Conservation (phyloP, 768 basidiomycete species). For the Amanita phalloides region DNA sequence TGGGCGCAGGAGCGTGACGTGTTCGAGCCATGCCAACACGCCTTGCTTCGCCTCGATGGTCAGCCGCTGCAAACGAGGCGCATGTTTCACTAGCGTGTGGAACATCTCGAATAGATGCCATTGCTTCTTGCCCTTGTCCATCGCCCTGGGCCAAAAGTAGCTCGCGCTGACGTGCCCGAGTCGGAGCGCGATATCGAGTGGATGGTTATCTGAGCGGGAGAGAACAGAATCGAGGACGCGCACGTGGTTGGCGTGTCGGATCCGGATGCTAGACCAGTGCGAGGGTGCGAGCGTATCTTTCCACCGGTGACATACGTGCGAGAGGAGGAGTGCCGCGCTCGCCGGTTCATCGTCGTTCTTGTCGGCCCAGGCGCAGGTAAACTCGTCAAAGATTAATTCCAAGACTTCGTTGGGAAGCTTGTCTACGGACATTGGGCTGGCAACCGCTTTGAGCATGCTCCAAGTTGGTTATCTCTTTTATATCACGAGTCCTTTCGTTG, state of each 20-base stretch:
- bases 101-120: neutral
- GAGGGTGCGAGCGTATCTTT: neutral
- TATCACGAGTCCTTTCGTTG: neutral
- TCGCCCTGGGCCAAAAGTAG: neutral
- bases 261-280: conserved; percentile 2
- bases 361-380: neutral
- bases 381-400: conserved; percentile 2
- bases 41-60: conserved; percentile 1
- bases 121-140: neutral
- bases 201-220: neutral
- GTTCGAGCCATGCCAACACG: neutral
- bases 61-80: neutral
- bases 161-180: neutral
- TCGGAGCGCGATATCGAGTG: conserved; percentile 1
- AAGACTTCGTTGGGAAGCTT: conserved; percentile 3
- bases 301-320: conserved; percentile 5
- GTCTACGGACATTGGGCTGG: neutral
- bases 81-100: neutral
- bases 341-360: neutral
- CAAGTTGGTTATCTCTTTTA: neutral
- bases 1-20: neutral
- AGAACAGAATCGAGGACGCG: neutral
- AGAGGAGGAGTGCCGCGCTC: conserved; percentile 1
- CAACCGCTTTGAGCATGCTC: neutral
- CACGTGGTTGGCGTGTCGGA: conserved; percentile 3